Evolutionary conservation across 176 grass and related monocot genomes (phyloP).

Genomic region (Oryza rufipogon): DNA sequence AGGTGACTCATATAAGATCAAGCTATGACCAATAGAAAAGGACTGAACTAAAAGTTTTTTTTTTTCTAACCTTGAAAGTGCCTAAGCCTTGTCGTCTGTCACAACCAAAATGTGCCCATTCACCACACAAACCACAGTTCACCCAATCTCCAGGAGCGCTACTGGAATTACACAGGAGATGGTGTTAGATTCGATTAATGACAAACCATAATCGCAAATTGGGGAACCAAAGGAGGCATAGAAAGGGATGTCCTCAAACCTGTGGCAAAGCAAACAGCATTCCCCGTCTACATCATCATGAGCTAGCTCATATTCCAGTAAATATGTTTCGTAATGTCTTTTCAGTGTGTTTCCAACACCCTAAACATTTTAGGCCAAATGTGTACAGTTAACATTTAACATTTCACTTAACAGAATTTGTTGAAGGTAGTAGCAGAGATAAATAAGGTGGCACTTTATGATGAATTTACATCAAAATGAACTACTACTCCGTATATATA

Average conservation of each 20-base stretch:
- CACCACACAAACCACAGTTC: conserved; percentile 93
- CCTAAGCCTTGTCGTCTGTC: conserved; percentile 89
- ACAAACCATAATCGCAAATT: neutral
- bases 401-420: conserved; percentile 28
- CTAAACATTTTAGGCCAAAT: conserved; percentile 46
- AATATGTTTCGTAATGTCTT: conserved; percentile 95
- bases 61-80: conserved; percentile 77
- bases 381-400: neutral
- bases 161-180: conserved; percentile 58
- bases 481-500: neutral
- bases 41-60: neutral
- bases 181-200: conserved; percentile 34
- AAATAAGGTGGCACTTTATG: neutral
- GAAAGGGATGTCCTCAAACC: conserved; percentile 50
- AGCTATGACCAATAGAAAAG: neutral
- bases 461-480: conserved; percentile 14
- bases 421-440: neutral
- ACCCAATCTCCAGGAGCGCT: conserved; percentile 99
- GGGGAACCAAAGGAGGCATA: conserved; percentile 10
- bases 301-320: conserved; percentile 93
- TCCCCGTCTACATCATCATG: conserved; percentile 99
- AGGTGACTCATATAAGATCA: neutral
- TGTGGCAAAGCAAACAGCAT: conserved; percentile 96
- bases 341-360: conserved; percentile 96
- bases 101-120: conserved; percentile 99